Evolutionary conservation across 495 filamentous ascomycete genomes (phyloP), one percentile per base, ranked within the genome.

Genomic region (Aspergillus saccharolyticus): DNA sequence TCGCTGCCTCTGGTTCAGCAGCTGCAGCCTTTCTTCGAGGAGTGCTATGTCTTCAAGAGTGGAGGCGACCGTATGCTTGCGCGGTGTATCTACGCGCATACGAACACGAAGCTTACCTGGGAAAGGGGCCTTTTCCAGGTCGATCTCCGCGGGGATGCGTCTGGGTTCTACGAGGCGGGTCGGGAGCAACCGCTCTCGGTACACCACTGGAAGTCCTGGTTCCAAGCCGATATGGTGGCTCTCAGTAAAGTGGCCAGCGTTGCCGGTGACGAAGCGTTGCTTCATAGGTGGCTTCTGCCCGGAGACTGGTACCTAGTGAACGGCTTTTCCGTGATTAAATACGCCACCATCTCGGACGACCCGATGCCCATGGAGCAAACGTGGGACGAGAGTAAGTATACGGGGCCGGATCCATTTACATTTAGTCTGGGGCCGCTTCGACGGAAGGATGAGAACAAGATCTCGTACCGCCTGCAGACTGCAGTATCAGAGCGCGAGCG

Each of bases 161-260:
- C 76, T 0, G 80, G 80, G 10, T 79, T 83, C 63, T 87, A 82
- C 69, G 83, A 83, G 58, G 69, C 72, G 21, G 84, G 81, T 14
- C 69, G 74, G 9, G 70, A 73, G 30, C 58, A 66, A 0, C 77
- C 81, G 3, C 76, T 85, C 7, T 75, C 77, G 10, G 71, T 87
- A 25, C 83, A 85, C 65, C 81, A 85, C 65, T 85, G 79, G 76
- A 80, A 81, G 49, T 78, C 74, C 1, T 79, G 76, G 75, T 81
- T 81, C 73, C 70, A 80, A 21, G 70, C 75, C 25, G 70, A 78
- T 52, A 75, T 85, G 67, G 68, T 75, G n/a, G 72, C 73, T 17
- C 71, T 78, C 25, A 68, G 73, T 24, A 73, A 77, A 47, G 72
- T 84, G 8, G 68, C 80, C 12, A 71, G 75, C 30, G 66, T 80